phyloP scores from a whole-genome alignment of 192 early-diverging fungal genomes.

The Coemansia sp. region DNA sequence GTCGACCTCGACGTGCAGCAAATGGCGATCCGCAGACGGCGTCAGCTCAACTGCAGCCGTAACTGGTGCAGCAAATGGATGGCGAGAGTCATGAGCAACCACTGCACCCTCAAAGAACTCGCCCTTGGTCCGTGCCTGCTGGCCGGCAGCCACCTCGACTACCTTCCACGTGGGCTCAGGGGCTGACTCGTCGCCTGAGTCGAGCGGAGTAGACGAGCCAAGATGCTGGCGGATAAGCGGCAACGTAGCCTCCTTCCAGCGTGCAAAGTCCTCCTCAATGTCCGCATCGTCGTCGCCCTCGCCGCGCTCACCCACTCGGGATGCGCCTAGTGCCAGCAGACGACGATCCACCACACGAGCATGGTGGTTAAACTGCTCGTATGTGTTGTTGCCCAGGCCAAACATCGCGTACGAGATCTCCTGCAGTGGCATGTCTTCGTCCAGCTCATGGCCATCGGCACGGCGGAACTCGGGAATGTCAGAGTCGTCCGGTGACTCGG shows the following conservation, averaged over 20 bases:
- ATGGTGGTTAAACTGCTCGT: conserved; percentile 80
- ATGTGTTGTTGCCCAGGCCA: conserved; percentile 58
- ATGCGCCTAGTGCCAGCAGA: conserved; percentile 72
- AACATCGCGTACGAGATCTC: conserved; percentile 48
- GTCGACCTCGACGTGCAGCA: conserved; percentile 94
- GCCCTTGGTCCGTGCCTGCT: conserved; percentile 43
- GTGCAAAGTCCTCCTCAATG: conserved; percentile 94
- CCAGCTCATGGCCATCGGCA: conserved; percentile 73
- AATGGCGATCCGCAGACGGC: conserved; percentile 67
- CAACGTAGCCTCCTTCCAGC: conserved; percentile 90
- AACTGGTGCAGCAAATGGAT: conserved; percentile 79
- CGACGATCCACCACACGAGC: conserved; percentile 67
- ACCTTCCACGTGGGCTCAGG: conserved; percentile 57
- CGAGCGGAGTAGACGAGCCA: conserved; percentile 49
- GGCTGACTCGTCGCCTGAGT: conserved; percentile 30
- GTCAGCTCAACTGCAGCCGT: conserved; percentile 68
- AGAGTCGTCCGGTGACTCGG: conserved; percentile 63
- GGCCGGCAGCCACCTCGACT: conserved; percentile 54
- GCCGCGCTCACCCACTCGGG: conserved; percentile 72
- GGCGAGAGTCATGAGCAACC: conserved; percentile 77
- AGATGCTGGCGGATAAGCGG: conserved; percentile 72
- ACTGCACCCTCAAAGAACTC: conserved; percentile 24
- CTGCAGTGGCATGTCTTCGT: conserved; percentile 70
- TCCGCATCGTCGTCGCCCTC: conserved; percentile 98
- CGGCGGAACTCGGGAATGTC: conserved; percentile 59